A percentile compares a stretch with the other conserved stretches of the same genome.
Conservation (phyloP, 148 eudicot genomes). For the Silene conica region DNA sequence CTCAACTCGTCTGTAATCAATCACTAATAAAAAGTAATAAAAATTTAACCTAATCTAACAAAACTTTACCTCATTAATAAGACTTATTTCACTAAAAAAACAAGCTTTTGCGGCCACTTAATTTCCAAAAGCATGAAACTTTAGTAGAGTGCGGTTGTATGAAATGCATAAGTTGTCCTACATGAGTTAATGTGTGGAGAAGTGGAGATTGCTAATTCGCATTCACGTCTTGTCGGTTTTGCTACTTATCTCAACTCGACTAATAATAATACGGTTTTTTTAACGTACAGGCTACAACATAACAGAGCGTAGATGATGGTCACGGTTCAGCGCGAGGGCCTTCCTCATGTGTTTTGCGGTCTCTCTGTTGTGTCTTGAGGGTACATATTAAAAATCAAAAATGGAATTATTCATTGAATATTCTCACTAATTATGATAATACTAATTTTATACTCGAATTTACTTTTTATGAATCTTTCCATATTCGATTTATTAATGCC, state of each 20-base stretch:
- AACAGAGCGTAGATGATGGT: too few relatives aligned
- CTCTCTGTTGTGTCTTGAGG: too few relatives aligned
- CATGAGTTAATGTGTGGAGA: not conserved
- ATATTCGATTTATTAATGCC: too few relatives aligned
- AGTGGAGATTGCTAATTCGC: not conserved
- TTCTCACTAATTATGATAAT: too few relatives aligned
- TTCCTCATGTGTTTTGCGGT: too few relatives aligned
- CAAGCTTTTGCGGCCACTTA: not conserved
- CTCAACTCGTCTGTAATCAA: not conserved
- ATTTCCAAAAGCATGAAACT: not conserved
- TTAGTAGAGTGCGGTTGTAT: not conserved
- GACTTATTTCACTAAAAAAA: not conserved
- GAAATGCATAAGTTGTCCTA: conserved; percentile 3
- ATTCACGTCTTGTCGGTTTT: not conserved
- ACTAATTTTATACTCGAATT: too few relatives aligned
- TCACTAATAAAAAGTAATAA: not conserved
- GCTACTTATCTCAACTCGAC: not conserved
- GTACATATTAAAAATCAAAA: too few relatives aligned
- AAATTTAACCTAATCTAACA: not conserved
- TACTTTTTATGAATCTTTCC: too few relatives aligned
- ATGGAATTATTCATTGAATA: too few relatives aligned
- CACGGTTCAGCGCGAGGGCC: too few relatives aligned
- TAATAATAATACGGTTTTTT: too few relatives aligned
- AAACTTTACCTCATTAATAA: not conserved
- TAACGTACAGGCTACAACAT: too few relatives aligned